Conservation (phyloP, 2,329 filamentous ascomycete species). For the Ilyonectria mors-panacis region DNA sequence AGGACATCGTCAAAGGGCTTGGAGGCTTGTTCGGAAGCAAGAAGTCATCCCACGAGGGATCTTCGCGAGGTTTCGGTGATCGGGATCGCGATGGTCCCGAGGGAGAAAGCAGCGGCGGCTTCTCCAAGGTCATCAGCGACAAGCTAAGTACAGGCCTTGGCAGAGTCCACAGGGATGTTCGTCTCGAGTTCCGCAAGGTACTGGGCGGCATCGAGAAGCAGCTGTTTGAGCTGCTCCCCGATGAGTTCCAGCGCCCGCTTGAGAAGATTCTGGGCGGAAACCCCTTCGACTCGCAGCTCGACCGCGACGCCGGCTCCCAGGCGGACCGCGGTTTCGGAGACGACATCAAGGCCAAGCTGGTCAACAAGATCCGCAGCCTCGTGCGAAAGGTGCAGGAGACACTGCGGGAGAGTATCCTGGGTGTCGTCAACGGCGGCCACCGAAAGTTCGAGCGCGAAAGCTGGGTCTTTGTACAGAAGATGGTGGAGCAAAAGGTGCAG, state of each 20-base stretch:
- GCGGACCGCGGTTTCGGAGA: slow-evolving; percentile 59
- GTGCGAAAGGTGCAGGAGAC: slow-evolving; percentile 63
- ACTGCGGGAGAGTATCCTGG: slow-evolving; percentile 60
- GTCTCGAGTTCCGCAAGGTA: slow-evolving; percentile 62
- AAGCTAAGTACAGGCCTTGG: slow-evolving; percentile 62
- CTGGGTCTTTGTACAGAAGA: slow-evolving; percentile 63
- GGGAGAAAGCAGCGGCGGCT: slow-evolving; percentile 52
- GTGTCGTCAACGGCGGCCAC: slow-evolving; percentile 62
- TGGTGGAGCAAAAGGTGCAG: slow-evolving; percentile 62
- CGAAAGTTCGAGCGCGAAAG: slow-evolving; percentile 63
- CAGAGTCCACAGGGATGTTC: slow-evolving; percentile 61
- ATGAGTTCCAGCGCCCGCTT: slow-evolving; percentile 59
- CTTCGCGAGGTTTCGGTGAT: slow-evolving; percentile 52
- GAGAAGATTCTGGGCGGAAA: slow-evolving; percentile 64
- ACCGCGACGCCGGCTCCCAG: slow-evolving; percentile 50
- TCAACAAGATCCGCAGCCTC: slow-evolving; percentile 60
- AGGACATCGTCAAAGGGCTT: slow-evolving; percentile 61
- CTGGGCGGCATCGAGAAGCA: slow-evolving; percentile 62
- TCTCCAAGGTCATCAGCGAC: slow-evolving; percentile 63
- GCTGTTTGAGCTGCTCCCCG: slow-evolving; percentile 61
- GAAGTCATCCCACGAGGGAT: slow-evolving; percentile 52
- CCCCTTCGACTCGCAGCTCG: slow-evolving; percentile 61
- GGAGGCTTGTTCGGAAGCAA: slow-evolving; percentile 59
- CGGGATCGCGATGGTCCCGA: slow-evolving; percentile 47
- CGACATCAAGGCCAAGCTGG: slow-evolving; percentile 60